Base-by-base conservation (phyloP, 148 eudicot genomes). In the Nyssa sinensis region DNA sequence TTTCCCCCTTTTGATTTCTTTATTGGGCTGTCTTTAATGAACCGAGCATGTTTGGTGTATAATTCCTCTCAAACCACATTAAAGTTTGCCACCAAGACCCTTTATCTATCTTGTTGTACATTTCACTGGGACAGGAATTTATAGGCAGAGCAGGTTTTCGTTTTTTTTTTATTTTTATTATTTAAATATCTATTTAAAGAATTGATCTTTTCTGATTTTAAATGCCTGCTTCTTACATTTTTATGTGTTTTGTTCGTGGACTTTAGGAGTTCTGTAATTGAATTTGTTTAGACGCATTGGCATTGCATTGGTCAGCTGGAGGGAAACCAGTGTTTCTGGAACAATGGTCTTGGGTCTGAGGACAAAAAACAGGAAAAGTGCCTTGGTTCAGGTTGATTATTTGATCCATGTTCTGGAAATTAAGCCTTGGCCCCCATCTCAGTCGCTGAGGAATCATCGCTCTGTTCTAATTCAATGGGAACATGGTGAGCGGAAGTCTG, bases 381-480 rank as follows among this genome's bases (percentile, higher is more conserved):
- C 91, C 28, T 81, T 88, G n/a, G 80, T 84, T 30, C 94, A 93
- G 33, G 82, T 86, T 37, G 96, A 92, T 32, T 92, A 86, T 74
- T 60, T 76, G 23, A 79, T 95, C 51, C 85, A 84, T 72, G 73
- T 95, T 77, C 84, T 89, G 71, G 99, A 92, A 75, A 88, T 95
- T 51, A 95, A 93, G 78, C 99, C 99, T 51, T 95, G 99, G 99
- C 97, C 99, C 16, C 97, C 99, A 30, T 92, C 97, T 53, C 94
- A 90, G 70, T 90, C 92, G 24, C 64, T 92, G 63, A 90, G 88
- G 72, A 71, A 74, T n/a, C 82, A 90, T 14, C 93, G 96, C 23
- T 84, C 96, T 1, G 91, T 88, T 33, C 74, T 91, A 67, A 81
- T 95, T 44, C 96, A 90, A 71, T 95, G 97, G 99, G 94, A 89